A percentile compares a stretch with the other conserved stretches of the same genome.
These are phyloP conservation scores for Lipomyces starkeyi DNA, from an alignment of 805 yeast species.

Conservation along the genomic window DNA sequence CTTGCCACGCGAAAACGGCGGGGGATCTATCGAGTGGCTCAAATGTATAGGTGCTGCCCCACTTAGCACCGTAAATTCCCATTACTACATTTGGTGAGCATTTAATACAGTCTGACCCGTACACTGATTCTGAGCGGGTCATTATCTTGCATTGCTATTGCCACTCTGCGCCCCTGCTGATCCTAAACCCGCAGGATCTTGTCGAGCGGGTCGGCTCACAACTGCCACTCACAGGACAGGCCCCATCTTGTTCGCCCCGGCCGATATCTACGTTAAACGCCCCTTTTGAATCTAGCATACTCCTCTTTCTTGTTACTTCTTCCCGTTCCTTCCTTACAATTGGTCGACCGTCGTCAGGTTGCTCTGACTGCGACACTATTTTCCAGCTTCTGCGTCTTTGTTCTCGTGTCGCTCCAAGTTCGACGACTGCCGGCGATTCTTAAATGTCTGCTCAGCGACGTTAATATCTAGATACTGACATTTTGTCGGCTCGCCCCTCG, in stretches of 20 bases:
- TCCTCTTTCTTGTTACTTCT: not conserved
- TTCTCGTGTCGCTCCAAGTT: constrained; percentile 1
- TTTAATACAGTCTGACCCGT: not conserved
- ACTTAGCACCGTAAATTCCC: not conserved
- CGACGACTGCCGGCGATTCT: not conserved
- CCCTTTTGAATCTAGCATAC: not conserved
- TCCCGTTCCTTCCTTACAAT: not conserved
- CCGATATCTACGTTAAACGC: not conserved
- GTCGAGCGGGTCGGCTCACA: too few species aligned
- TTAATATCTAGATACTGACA: constrained; percentile 10
- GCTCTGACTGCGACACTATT: not conserved
- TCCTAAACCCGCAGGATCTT: not conserved
- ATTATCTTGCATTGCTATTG: not conserved
- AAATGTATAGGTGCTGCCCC: not conserved
- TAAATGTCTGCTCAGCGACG: constrained; percentile 16
- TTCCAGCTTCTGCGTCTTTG: not conserved
- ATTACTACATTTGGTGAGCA: too few species aligned
- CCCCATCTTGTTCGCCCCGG: not conserved
- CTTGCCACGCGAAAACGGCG: too few species aligned
- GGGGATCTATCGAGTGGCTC: not conserved
- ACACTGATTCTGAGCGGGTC: not conserved
- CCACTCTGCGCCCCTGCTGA: not conserved
- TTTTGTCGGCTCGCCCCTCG: constrained; percentile 4
- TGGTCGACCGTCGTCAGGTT: not conserved
- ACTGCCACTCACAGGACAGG: not conserved